These are phyloP conservation scores for Penicillium sp. DNA, from an alignment of 2,329 filamentous ascomycete genomes.

Conservation along the genomic window DNA sequence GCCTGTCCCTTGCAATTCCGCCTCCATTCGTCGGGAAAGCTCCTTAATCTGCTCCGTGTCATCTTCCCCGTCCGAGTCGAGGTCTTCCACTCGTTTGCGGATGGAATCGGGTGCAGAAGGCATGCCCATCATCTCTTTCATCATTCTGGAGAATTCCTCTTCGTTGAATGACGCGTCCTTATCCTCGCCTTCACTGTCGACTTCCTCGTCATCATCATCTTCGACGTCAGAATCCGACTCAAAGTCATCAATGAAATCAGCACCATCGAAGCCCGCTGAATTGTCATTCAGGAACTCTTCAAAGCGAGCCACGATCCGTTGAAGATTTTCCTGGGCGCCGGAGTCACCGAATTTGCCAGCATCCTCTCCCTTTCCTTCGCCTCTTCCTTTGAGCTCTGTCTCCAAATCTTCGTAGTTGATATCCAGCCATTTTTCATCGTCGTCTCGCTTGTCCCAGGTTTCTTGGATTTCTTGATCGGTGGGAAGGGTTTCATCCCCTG, in stretches of 20 bases:
- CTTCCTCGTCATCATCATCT: slow-evolving; percentile 45
- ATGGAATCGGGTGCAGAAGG: slow-evolving; percentile 35
- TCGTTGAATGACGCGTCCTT: slow-evolving; percentile 75
- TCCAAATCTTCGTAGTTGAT: slow-evolving; percentile 88
- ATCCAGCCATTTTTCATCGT: slow-evolving; percentile 84
- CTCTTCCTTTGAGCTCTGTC: slow-evolving; percentile 58
- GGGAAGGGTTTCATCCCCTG: slow-evolving; percentile 63
- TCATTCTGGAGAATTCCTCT: slow-evolving; percentile 72
- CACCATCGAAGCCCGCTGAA: slow-evolving; percentile 68
- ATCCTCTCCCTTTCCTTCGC: slow-evolving; percentile 28
- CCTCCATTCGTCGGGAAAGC: slow-evolving; percentile 40
- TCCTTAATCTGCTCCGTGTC: slow-evolving; percentile 52
- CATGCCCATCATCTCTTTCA: slow-evolving; percentile 83
- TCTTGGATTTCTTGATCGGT: slow-evolving; percentile 60
- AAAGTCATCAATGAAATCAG: slow-evolving; percentile 60
- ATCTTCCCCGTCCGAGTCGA: slow-evolving; percentile 45
- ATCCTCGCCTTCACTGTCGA: slow-evolving; percentile 58
- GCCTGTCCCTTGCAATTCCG: slow-evolving; percentile 41
- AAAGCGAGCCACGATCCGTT: slow-evolving; percentile 88
- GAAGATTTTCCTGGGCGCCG: slow-evolving; percentile 51
- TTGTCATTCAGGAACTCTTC: slow-evolving; percentile 85
- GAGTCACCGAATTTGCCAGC: slow-evolving; percentile 39
- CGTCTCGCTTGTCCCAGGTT: slow-evolving; percentile 61
- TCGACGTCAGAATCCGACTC: slow-evolving; percentile 55
- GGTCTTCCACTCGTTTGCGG: slow-evolving; percentile 37